phyloP scores from a whole-genome alignment of 2,329 filamentous ascomycete species.

The Fusarium sp. region DNA sequence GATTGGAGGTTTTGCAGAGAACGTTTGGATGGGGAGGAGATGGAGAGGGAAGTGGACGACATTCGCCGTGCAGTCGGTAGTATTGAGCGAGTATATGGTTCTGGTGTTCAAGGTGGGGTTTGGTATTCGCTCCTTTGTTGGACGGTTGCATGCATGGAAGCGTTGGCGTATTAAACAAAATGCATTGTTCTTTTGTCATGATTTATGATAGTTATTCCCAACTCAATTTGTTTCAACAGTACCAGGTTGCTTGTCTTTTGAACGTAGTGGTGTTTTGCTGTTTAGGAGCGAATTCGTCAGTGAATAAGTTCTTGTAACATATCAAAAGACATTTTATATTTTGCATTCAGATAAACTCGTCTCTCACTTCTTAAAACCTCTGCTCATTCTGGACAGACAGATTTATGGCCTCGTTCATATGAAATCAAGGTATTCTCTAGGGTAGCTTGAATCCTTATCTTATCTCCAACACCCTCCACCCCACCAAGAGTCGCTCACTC shows the following conservation, averaged over 20 bases:
- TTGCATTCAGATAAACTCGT: too few species aligned
- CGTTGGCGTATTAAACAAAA: constrained; percentile 25
- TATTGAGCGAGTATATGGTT: not conserved
- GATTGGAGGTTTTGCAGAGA: constrained; percentile 62
- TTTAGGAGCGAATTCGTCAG: not conserved
- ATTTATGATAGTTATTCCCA: constrained; percentile 25
- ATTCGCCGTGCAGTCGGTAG: constrained; percentile 15
- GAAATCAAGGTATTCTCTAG: not conserved
- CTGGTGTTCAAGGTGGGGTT: not conserved
- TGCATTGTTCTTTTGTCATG: constrained; percentile 16
- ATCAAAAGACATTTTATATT: too few species aligned
- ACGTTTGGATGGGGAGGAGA: constrained; percentile 64
- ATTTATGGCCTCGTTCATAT: too few species aligned
- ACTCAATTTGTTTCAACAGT: not conserved
- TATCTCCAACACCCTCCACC: constrained; percentile 16
- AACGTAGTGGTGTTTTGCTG: not conserved
- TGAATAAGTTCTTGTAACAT: too few species aligned
- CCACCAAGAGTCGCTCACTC: constrained; percentile 26
- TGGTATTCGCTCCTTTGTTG: constrained; percentile 20
- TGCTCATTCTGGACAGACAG: not conserved
- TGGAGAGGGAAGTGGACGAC: constrained; percentile 3
- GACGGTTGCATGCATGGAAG: constrained; percentile 7
- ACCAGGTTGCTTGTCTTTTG: too few species aligned
- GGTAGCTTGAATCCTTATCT: constrained; percentile 23
- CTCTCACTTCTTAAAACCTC: not conserved